Evolutionary conservation across 2,329 filamentous ascomycete species (phyloP), one percentile per base, ranked within the genome.

Genomic region (Aspergillus caelatus): DNA sequence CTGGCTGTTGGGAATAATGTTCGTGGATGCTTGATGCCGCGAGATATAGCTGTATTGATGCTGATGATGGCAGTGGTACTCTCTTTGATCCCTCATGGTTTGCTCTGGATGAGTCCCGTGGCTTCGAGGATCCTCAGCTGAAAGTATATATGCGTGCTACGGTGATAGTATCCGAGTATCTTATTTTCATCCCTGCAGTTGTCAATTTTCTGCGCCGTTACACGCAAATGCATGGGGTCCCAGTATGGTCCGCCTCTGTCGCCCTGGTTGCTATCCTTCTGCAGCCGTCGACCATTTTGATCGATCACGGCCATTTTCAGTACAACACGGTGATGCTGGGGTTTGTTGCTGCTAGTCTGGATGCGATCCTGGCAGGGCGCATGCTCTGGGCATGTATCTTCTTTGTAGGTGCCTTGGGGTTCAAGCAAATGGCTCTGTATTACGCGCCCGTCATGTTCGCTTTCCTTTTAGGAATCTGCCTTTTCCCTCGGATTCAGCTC

Each of bases 311-410:
- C 8, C 95, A 91, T 72, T 99, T 99, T 76, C 95, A 99, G 80
- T 99, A 97, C 80, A 99, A 99, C 77, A 96, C 94, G 0, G 94
- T 99, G 57, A 99, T 99, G 95, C 88, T 99, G 19, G 95, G 96
- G 2, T 87, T 98, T 55, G 88, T 95, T 11, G 82, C 96, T 34
- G 93, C 93, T 0, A 92, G 90, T 71, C 88, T 97, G 81, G 95
- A 94, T 48, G 95, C 91, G 76, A 91, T 98, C 80, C 79, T 97
- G 57, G 93, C 93, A 3, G 92, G 92, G 4, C 87, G 93, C 56
- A 90, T 90, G 71, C 86, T 96, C 65, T 97, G 94, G 93, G 88
- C 92, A 30, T 93, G 92, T 66, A 87, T 97, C 63, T 97, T 97
- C 81, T 99, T 99, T 71, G 95, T 99, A 8, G 88, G 87, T 19